A percentile compares a stretch with the other conserved stretches of the same genome.
Conservation (phyloP, 2,329 filamentous ascomycete genomes). For the Chaetomium olivaceum region DNA sequence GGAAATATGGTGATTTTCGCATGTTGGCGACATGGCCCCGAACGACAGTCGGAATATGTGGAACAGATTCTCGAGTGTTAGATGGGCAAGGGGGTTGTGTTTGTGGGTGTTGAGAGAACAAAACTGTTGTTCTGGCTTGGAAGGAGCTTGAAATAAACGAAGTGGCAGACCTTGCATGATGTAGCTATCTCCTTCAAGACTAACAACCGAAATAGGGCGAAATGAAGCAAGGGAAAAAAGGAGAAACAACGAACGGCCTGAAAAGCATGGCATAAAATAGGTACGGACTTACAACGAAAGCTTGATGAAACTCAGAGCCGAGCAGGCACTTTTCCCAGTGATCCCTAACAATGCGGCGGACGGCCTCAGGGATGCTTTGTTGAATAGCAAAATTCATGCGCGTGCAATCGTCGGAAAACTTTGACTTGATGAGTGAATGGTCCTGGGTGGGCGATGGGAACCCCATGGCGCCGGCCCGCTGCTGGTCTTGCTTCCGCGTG, state of each 20-base stretch:
- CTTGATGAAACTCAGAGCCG: constrained; percentile 54
- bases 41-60: not conserved
- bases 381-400: constrained; percentile 45
- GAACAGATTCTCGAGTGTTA: not conserved
- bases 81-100: not conserved
- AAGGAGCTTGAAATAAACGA: not conserved
- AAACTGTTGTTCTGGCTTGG: not conserved
- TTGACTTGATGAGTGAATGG: constrained; percentile 36
- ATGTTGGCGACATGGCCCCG: not conserved
- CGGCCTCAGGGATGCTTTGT: constrained; percentile 46
- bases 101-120: not conserved
- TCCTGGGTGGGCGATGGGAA: constrained; percentile 42
- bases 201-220: no score
- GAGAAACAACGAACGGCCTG: not conserved
- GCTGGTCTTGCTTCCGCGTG: constrained; percentile 23
- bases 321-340: constrained; percentile 52
- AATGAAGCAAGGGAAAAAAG: not conserved
- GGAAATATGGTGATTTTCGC: constrained; percentile 9
- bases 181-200: not conserved
- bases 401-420: constrained; percentile 44
- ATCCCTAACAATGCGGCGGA: constrained; percentile 52
- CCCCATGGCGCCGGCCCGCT: constrained; percentile 22
- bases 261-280: constrained; percentile 8
- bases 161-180: not conserved
- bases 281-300: constrained; percentile 51